phyloP scores from a whole-genome alignment of 768 basidiomycete genomes.

The Lactifluus piperatus region DNA sequence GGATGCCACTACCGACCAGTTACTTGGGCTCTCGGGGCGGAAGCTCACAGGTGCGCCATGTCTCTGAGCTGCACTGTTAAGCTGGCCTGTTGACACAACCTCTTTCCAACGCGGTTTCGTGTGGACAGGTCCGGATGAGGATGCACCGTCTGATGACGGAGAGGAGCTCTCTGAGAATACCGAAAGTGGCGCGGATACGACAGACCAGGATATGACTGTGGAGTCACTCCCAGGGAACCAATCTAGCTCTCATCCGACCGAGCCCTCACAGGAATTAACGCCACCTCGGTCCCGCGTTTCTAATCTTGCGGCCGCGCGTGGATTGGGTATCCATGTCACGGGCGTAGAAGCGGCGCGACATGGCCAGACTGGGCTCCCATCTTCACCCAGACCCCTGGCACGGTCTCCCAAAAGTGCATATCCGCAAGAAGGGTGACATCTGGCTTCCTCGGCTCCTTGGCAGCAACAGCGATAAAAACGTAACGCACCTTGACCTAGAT shows the following conservation, averaged over 20 bases:
- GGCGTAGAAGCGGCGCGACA: constrained; percentile 22
- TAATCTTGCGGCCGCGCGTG: constrained; percentile 17
- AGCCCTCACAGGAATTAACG: constrained; percentile 31
- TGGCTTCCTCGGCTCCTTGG: background rate
- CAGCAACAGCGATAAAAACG: constrained; percentile 5
- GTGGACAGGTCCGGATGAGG: constrained; percentile 36
- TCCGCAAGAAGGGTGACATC: background rate
- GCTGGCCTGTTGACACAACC: constrained; percentile 19
- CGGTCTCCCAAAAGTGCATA: constrained; percentile 15
- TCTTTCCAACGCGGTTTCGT: constrained; percentile 28
- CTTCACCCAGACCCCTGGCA: constrained; percentile 25
- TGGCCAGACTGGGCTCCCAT: constrained; percentile 19
- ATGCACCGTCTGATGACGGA: constrained; percentile 56
- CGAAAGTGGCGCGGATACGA: constrained; percentile 68
- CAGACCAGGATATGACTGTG: constrained; percentile 42
- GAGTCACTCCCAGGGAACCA: constrained; percentile 20
- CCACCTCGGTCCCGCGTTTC: constrained; percentile 11
- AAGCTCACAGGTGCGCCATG: constrained; percentile 48
- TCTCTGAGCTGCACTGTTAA: background rate
- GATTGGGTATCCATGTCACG: constrained; percentile 18
- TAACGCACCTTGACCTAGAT: background rate
- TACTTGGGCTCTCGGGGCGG: constrained; percentile 72
- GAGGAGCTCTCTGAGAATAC: constrained; percentile 62
- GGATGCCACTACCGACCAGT: constrained; percentile 72
- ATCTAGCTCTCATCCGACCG: constrained; percentile 20